Base-by-base conservation (phyloP, 2,329 filamentous ascomycete genomes). In the Atkinsonella texensis region DNA sequence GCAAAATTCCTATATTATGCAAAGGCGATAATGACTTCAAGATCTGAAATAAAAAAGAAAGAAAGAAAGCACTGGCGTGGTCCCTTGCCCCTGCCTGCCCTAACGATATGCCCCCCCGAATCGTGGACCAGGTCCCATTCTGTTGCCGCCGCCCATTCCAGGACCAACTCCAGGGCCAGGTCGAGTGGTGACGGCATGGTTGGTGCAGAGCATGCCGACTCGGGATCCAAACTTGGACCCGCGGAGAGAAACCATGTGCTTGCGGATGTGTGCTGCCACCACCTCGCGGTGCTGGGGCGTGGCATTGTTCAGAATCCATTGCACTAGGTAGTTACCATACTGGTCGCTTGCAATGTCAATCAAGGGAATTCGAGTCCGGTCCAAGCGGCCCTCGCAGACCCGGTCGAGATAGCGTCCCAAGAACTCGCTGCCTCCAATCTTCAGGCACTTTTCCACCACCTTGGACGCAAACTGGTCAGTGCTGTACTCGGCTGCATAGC, bases 381-480 rank as follows among this genome's bases (percentile, higher is more conserved):
- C 90, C 43, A 84, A 75, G 55, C 89, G 87, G 53, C 89, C 89
- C 66, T 95, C 91, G 66, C 90, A 97, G 54, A 98, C 89, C 54
- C 90, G 85, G 65, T 94, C 86, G 54, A 98, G 82, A 64, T 97
- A 98, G 55, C 89, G 88, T 55, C 89, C 80, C 43, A 98, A 77
- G 64, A 98, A 98, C 46, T 97, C 91, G 28, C 77, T 71, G 31
- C 89, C 88, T 44, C 91, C 89, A 70, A 98, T 95, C 74, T 98
- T 98, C 59, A 98, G 81, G 62, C 93, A 98, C 71, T 98, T 98
- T 72, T 98, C 91, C 55, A 98, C 91, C 44, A 98, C 93, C 70
- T 98, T 98, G 54, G 93, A 98, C 43, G 93, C 94, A 65, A 96
- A 98, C 64, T 98, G 93, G 61, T 98, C 93, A 79, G 95, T 96